phyloP scores from a whole-genome alignment of 1,284 basidiomycete species.

The Sporisorium graminicola region DNA sequence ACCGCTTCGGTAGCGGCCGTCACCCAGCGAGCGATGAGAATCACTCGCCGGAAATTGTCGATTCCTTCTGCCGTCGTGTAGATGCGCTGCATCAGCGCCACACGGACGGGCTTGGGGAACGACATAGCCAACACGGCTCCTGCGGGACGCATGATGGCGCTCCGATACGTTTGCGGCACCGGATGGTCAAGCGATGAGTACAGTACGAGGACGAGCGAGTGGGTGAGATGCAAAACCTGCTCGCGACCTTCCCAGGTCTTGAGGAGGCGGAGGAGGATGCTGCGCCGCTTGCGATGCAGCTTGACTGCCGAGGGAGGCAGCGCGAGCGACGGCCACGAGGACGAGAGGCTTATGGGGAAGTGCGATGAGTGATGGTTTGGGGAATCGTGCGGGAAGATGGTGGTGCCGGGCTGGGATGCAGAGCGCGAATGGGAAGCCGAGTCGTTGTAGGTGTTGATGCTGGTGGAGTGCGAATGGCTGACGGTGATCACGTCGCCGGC shows the following conservation, averaged over 20 bases:
- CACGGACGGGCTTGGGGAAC: constrained; percentile 28
- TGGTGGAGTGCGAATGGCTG: constrained; percentile 35
- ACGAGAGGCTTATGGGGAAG: constrained; percentile 20
- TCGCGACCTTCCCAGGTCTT: constrained; percentile 49
- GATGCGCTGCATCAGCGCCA: constrained; percentile 47
- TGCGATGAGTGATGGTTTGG: not conserved
- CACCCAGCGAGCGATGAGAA: constrained; percentile 45
- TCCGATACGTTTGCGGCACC: constrained; percentile 19
- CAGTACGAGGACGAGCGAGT: constrained; percentile 43
- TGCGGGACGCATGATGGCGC: constrained; percentile 27
- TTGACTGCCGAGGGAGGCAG: constrained; percentile 34
- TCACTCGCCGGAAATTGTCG: constrained; percentile 45
- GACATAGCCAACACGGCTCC: constrained; percentile 24
- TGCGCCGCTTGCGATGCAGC: constrained; percentile 29
- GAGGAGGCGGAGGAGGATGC: constrained; percentile 32
- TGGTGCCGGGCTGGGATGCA: constrained; percentile 12
- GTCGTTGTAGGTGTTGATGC: constrained; percentile 20
- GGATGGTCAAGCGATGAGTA: constrained; percentile 41
- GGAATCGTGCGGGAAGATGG: not conserved
- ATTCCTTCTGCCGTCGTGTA: constrained; percentile 46
- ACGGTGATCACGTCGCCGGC: constrained; percentile 34
- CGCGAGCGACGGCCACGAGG: constrained; percentile 32
- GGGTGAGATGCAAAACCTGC: constrained; percentile 36
- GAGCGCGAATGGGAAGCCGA: constrained; percentile 18
- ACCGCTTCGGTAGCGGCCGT: constrained; percentile 32